Evolutionary conservation across 495 filamentous ascomycete genomes (phyloP), one percentile per base, ranked within the genome.

Genomic region (Tuber melanosporum): DNA sequence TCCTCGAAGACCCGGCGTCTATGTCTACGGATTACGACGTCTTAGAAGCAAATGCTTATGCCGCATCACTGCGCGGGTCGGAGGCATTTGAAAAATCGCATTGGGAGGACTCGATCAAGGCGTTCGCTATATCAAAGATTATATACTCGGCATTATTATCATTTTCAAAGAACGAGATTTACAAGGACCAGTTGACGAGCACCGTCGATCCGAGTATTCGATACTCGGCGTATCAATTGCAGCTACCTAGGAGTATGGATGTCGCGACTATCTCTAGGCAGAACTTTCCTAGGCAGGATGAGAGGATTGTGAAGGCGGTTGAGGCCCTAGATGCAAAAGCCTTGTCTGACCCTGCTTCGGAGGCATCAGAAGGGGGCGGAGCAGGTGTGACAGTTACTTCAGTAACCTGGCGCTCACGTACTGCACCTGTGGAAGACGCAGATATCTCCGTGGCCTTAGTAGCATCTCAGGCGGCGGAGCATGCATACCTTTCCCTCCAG

Each of bases 171-270:
- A 86, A 86, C 26, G 95, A 97, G 81, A 85, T 92, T 70, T 96
- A 92, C 85, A 91, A 91, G 73, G 95, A 99, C 69, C 87, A 97
- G 26, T 85, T 98, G 47, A 90, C 92, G 19, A 90, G 91, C 76
- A 97, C 91, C 41, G 90, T 97, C 71, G 96, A 99, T 81, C 94
- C 95, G 10, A 97, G 94, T 75, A 92, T 98, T 78, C 91, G 94
- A 72, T 98, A 95, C 85, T 94, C 93, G 4, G 94, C 96, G 8
- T 98, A 98, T 85, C 93, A 97, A 83, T 86, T 91, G 84, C 92
- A 94, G 82, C 87, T 96, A 12, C 91, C 95, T 0, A 89, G 95
- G 32, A 96, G 92, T 12, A 89, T 92, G 75, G 91, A 94, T 17
- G 90, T 96, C 49, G 87, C 92, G 1, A 88, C 89, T 7, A 91